Base-by-base conservation (phyloP, 2,329 filamentous ascomycete genomes). In the Neocucurbitaria cava region DNA sequence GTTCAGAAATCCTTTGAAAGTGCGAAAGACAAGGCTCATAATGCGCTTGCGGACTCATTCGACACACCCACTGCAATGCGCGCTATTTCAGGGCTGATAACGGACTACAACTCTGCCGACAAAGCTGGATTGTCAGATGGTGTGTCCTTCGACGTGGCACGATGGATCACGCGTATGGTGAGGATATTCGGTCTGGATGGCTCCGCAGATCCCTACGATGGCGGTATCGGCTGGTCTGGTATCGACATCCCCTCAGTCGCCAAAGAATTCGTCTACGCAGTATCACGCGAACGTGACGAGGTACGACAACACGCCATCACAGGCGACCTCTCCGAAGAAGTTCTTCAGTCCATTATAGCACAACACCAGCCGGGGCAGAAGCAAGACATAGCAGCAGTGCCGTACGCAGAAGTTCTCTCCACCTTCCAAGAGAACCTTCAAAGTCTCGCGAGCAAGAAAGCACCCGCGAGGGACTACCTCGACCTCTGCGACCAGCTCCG, bases 141-240 rank as follows among this genome's bases (percentile, higher is more conserved):
- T 30, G 79, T 82, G 7, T 78, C 82, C 2, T 75, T 83, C 41
- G 79, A 79, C 10, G 73, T 91, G 49, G 92, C 89, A 6, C 83
- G 85, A 47, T 97, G 90, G 88, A 82, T 96, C 40, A 96, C 93
- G 1, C 87, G 87, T 52, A 89, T 96, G 54, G 87, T 95, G 15
- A 89, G 89, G 55, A 91, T 94, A 57, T 90, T 97, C 57, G 94
- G 94, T 36, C 83, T 97, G 0, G 89, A 93, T 69, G 81, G 85
- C 3, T 82, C 54, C 74, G 84, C 66, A 3, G 75, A 77, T 58
- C 71, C 76, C 33, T 74, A 74, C 21, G 75, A 81, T 40, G 70
- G 72, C 17, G 72, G 75, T 15, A 83, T 89, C 46, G 87, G 86
- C 38, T 90, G 87, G 87, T 82, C 83, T 28, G 87, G 87, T 26